Percentiles rank a stretch among this genome's conserved stretches.
Conservation (phyloP, 129 eudicot species). For the Solidago caesia region DNA sequence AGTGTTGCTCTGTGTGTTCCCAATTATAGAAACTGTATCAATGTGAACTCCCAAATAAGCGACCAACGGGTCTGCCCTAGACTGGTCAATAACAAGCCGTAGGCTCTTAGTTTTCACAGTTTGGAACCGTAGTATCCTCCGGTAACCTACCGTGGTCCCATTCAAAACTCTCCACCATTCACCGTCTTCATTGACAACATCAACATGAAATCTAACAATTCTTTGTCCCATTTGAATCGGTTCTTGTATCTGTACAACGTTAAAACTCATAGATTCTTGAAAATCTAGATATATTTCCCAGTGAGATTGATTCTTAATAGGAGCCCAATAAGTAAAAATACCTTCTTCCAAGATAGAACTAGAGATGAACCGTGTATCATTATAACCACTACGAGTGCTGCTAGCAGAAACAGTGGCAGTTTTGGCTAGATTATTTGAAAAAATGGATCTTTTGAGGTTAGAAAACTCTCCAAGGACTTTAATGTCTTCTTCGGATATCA, state of each 20-base stretch:
- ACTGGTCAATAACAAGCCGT: constrained; percentile 60
- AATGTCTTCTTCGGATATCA: constrained; percentile 72
- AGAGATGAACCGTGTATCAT: constrained; percentile 43
- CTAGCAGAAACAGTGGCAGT: constrained; percentile 54
- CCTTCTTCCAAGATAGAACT: constrained; percentile 51
- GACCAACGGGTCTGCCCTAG: constrained; percentile 64
- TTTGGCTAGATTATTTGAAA: constrained; percentile 57
- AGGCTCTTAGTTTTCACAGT: constrained; percentile 39
- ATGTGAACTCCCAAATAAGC: constrained; percentile 61
- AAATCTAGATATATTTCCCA: constrained; percentile 56
- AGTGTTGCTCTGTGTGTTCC: constrained; percentile 12
- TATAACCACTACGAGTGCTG: constrained; percentile 49
- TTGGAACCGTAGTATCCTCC: constrained; percentile 52
- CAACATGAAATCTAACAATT: constrained; percentile 56
- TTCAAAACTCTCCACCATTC: constrained; percentile 42
- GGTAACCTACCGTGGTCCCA: constrained; percentile 80
- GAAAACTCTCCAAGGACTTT: constrained; percentile 68
- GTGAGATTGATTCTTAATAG: constrained; percentile 34
- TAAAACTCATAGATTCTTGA: constrained; percentile 42
- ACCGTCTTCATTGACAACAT: constrained; percentile 38
- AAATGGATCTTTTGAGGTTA: constrained; percentile 49
- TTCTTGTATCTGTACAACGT: constrained; percentile 69
- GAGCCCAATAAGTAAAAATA: constrained; percentile 74
- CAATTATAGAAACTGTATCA: constrained; percentile 44
- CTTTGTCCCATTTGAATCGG: constrained; percentile 90